Percentiles rank a stretch among this genome's conserved stretches.
Evolutionary conservation across 129 eudicot genomes (phyloP).

Genomic region (Tagetes erecta): DNA sequence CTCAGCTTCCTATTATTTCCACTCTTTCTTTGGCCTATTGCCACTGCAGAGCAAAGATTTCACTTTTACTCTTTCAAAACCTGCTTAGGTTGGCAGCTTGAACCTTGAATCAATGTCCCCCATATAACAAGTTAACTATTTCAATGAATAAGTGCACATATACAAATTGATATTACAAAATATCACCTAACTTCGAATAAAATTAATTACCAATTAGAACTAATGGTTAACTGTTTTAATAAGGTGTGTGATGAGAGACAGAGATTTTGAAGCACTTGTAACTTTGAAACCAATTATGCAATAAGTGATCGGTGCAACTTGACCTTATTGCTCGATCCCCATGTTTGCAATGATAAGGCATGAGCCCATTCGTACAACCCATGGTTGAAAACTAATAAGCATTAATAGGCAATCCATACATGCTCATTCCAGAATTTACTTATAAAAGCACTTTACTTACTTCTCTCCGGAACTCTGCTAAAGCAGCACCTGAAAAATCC

Average conservation of each 20-base stretch:
- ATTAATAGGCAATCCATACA: background rate
- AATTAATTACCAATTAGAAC: background rate
- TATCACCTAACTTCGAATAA: background rate
- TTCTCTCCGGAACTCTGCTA: conserved; percentile 97
- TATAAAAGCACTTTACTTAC: conserved; percentile 41
- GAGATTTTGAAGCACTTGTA: background rate
- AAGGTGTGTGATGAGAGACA: background rate
- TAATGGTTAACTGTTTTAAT: background rate
- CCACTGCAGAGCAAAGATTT: background rate
- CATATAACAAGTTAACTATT: conserved; percentile 1
- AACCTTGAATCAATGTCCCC: background rate
- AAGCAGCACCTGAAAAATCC: conserved; percentile 99
- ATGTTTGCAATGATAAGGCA: background rate
- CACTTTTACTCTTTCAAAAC: background rate
- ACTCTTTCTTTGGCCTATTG: background rate
- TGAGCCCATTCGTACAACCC: background rate
- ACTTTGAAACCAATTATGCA: background rate
- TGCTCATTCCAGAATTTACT: background rate
- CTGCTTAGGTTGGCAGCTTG: background rate
- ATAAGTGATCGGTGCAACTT: background rate
- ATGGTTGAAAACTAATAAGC: background rate
- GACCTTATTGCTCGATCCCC: conserved; percentile 4
- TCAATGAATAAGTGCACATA: background rate
- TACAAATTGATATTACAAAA: background rate
- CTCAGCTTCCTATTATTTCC: background rate